Evolutionary conservation across 768 basidiomycete species (phyloP), one percentile per base, ranked within the genome.

Genomic region (Tremella fuciformis): DNA sequence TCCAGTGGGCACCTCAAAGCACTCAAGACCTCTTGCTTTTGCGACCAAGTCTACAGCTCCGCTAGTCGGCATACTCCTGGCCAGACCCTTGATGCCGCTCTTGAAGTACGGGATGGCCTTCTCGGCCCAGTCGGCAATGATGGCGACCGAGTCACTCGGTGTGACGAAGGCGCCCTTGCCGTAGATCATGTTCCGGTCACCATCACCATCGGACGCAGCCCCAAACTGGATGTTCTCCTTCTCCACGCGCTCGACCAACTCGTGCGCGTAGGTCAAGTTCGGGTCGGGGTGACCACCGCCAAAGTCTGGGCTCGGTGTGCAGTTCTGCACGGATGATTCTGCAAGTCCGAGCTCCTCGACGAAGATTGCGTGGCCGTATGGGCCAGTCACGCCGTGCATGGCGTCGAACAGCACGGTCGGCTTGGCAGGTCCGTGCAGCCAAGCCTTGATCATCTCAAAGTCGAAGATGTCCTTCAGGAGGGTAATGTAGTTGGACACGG

Each of bases 131-230:
- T 98, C 87, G 29, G 96, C 96, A 71, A 99, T 99, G 81, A 99
- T 91, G 24, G 96, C 96, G 59, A 99, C 94, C 8, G 90, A 93
- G 79, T 99, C 96, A 8, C 87, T 89, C 15, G 96, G 96, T 11
- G 94, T 98, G 63, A 99, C 96, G 77, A 99, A 99, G 46, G 96
- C 96, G 61, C 88, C 88, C 76, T 88, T 88, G 67, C 96, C 96
- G 78, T 99, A 99, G 74, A 99, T 98, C 96, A 99, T 98, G 82
- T 99, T 98, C 63, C 96, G 81, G 77, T 98, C 96, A 40, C 96
- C 94, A 68, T 98, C 96, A 25, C 96, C 96, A 74, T 99, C 96
- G 62, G 87, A 89, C 8, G 96, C 96, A 29, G 96, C 96, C 55
- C 96, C 96, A 69, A 99, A 98, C 44, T 84, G 82, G 66, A 98